phyloP scores from a whole-genome alignment of 306 rosid genomes.

The Quercus engelmannii region DNA sequence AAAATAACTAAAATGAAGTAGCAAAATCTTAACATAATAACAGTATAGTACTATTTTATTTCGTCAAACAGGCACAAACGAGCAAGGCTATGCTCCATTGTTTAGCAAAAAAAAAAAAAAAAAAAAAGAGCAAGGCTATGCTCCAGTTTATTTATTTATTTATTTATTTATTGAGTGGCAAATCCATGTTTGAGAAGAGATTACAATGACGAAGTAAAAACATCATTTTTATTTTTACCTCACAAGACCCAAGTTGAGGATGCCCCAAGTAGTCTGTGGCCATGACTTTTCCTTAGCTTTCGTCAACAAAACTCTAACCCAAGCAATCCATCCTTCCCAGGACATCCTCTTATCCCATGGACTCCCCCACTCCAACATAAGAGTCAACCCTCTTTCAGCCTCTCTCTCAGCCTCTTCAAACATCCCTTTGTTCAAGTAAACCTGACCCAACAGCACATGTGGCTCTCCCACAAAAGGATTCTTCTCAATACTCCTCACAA shows the following conservation, averaged over 20 bases:
- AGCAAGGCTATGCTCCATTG: neutral
- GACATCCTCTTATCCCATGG: slow-evolving; percentile 93
- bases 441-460: slow-evolving; percentile 62
- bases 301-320: slow-evolving; percentile 70
- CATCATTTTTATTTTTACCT: slow-evolving; percentile 25
- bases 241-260: slow-evolving; percentile 83
- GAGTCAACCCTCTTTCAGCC: slow-evolving; percentile 62
- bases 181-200: neutral
- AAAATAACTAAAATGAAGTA: neutral
- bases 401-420: slow-evolving; percentile 69
- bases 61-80: neutral
- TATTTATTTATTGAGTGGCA: neutral
- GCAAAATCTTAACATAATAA: neutral
- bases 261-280: slow-evolving; percentile 71
- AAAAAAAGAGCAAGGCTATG: neutral
- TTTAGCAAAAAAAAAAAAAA: neutral
- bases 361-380: slow-evolving; percentile 71
- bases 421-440: slow-evolving; percentile 43
- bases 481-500: slow-evolving; percentile 50
- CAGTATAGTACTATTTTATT: neutral
- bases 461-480: slow-evolving; percentile 87
- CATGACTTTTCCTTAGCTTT: slow-evolving; percentile 77
- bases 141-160: neutral
- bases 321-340: slow-evolving; percentile 96
- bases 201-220: neutral